A percentile compares a stretch with the other conserved stretches of the same genome.
phyloP scores from a whole-genome alignment of 208 protist genomes.

The Leishmania aethiopica region DNA sequence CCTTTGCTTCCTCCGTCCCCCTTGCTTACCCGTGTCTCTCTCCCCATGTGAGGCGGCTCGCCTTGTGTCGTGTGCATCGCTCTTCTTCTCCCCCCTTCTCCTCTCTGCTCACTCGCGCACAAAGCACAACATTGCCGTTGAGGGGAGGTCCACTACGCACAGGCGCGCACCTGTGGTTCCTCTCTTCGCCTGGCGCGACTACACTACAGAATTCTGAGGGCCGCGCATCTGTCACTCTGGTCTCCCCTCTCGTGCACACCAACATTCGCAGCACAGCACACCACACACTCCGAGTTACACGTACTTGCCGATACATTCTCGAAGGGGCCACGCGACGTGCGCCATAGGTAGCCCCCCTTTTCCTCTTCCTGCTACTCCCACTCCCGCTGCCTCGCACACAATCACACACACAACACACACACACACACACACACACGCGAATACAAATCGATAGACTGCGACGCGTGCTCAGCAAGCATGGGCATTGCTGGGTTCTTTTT shows the following conservation, averaged over 20 bases:
- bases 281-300: background rate
- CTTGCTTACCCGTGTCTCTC: background rate
- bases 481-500: conserved; percentile 92
- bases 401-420: background rate
- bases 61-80: background rate
- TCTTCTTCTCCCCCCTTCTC: background rate
- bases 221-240: background rate
- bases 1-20: background rate
- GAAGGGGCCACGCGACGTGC: background rate
- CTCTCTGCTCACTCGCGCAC: background rate
- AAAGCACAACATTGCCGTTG: background rate
- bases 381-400: background rate
- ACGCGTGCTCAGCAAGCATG: conserved; percentile 37
- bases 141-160: background rate
- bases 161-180: background rate
- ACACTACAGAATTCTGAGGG: background rate
- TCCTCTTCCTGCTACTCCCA: background rate
- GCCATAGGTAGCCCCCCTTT: background rate
- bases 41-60: background rate
- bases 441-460: background rate
- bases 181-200: background rate
- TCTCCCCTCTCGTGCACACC: background rate
- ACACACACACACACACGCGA: background rate
- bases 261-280: background rate
- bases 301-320: background rate